Conservation (phyloP, 2,329 filamentous ascomycete species). For the Hypoxylon sp. region DNA sequence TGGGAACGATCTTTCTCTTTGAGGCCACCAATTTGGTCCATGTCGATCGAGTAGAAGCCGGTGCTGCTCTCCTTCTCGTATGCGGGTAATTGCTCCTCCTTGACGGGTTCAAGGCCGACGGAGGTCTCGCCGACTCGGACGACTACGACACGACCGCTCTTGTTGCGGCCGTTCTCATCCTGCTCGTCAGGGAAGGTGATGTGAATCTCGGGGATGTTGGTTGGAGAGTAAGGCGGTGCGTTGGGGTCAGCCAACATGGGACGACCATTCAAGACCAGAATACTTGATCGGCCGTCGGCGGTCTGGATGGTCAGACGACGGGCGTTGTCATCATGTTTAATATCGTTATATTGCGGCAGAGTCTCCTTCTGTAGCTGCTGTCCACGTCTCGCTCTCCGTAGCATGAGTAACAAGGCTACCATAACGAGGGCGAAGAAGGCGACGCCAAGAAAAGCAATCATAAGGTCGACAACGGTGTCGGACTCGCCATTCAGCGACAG, state of each 20-base stretch:
- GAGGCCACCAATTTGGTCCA: conserved; percentile 92
- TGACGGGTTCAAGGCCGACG: conserved; percentile 89
- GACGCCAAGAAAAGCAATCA: conserved; percentile 84
- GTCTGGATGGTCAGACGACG: conserved; percentile 72
- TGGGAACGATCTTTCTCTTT: conserved; percentile 82
- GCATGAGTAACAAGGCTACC: conserved; percentile 76
- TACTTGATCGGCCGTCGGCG: conserved; percentile 72
- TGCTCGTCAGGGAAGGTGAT: conserved; percentile 98
- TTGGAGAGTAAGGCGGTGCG: conserved; percentile 83
- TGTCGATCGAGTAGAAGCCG: conserved; percentile 93
- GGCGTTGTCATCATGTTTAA: conserved; percentile 66
- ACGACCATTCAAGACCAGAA: conserved; percentile 81
- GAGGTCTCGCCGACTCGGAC: conserved; percentile 90
- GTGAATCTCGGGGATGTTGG: conserved; percentile 92
- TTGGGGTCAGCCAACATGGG: conserved; percentile 82
- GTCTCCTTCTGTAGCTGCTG: conserved; percentile 65
- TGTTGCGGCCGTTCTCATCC: conserved; percentile 84
- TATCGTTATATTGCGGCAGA: conserved; percentile 79
- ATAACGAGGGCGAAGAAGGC: conserved; percentile 80
- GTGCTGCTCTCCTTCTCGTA: conserved; percentile 86
- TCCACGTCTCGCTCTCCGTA: conserved; percentile 75
- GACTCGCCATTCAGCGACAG: conserved; percentile 56
- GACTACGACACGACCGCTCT: conserved; percentile 89
- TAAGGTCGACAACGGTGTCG: conserved; percentile 79
- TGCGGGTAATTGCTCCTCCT: conserved; percentile 84